Conservation (phyloP, 495 filamentous ascomycete genomes). For the Penicillium lividum region DNA sequence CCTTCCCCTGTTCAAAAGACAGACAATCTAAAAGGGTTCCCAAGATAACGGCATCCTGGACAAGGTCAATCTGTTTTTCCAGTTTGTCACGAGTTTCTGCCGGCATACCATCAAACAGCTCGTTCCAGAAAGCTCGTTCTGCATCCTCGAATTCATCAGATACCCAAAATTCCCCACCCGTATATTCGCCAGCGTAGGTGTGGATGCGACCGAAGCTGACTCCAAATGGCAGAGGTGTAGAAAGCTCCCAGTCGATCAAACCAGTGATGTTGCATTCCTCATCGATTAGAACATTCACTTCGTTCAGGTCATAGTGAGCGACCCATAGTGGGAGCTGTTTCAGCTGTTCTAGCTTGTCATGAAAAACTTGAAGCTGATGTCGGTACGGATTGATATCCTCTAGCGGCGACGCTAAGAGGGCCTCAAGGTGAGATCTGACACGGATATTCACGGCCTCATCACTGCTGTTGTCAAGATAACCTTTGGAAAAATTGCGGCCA, state of each 20-base stretch:
- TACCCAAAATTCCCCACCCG: neutral
- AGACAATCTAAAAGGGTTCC: too few species aligned
- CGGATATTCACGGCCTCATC: constrained; percentile 25
- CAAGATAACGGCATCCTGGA: too few species aligned
- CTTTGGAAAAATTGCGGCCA: constrained; percentile 25
- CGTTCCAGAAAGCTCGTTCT: too few species aligned
- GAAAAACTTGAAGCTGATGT: constrained; percentile 18
- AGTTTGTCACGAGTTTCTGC: too few species aligned
- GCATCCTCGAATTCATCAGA: too few species aligned
- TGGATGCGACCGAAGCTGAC: constrained; percentile 36
- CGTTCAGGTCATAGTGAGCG: constrained; percentile 34
- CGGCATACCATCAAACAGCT: too few species aligned
- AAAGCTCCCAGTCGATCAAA: constrained; percentile 38
- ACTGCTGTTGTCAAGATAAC: constrained; percentile 24
- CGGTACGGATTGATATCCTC: constrained; percentile 25
- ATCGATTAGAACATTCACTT: constrained; percentile 35
- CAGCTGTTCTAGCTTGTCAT: constrained; percentile 26
- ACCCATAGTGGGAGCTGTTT: constrained; percentile 33
- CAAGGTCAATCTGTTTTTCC: too few species aligned
- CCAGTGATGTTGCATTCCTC: constrained; percentile 31
- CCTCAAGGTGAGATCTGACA: constrained; percentile 27
- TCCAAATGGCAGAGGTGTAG: constrained; percentile 34
- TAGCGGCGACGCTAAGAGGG: constrained; percentile 27
- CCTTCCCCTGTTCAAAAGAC: too few species aligned
- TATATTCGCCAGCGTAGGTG: constrained; percentile 31